Conservation (phyloP, 257 asterid species). For the Nicotiana benthamiana region DNA sequence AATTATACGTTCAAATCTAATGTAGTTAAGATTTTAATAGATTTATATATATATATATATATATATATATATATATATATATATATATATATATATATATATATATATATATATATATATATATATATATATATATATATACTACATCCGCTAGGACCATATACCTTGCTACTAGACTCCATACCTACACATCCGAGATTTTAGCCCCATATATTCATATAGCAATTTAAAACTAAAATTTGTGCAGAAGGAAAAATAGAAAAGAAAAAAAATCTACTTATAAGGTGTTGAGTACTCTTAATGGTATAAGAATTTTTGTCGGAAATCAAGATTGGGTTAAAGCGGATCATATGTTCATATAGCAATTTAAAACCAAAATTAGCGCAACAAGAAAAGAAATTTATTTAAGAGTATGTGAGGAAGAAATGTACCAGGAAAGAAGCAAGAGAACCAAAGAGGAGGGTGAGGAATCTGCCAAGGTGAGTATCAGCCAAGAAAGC, state of each 20-base stretch:
- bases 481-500: conserved; percentile 57
- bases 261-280: no score
- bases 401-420: neutral
- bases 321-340: no score
- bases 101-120: no score
- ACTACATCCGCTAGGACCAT: neutral
- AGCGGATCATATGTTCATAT: neutral
- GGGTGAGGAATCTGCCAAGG: conserved; percentile 64
- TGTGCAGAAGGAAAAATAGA: neutral
- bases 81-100: no score
- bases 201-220: neutral
- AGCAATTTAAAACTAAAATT: neutral
- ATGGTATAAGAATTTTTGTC: no score
- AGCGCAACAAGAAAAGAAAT: neutral
- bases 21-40: no score
- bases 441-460: conserved; percentile 49
- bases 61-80: no score
- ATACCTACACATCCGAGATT: neutral
- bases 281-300: no score
- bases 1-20: neutral
- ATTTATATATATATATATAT: no score
- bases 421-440: conserved; percentile 44
- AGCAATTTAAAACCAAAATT: neutral
- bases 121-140: no score
- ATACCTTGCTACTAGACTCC: neutral